Conservation (phyloP, 768 basidiomycete species). For the Xerocomus potaroensis region DNA sequence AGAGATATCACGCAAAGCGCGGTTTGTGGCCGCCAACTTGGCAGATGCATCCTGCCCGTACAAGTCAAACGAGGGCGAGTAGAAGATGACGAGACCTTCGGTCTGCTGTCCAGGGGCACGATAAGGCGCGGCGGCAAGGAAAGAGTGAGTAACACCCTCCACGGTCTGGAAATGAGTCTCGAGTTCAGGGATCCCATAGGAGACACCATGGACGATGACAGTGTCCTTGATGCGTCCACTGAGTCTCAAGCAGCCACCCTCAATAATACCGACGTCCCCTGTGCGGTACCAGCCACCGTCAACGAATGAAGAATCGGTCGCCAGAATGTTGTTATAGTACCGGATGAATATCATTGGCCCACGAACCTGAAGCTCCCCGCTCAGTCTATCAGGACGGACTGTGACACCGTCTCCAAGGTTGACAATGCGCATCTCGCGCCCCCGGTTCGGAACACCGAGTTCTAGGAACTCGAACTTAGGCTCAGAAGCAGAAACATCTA, state of each 20-base stretch:
- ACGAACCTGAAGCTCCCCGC: slow-evolving; percentile 37
- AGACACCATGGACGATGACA: slow-evolving; percentile 44
- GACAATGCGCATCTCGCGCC: slow-evolving; percentile 34
- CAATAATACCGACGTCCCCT: slow-evolving; percentile 45
- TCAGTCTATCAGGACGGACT: slow-evolving; percentile 24
- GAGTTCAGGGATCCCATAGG: slow-evolving; percentile 36
- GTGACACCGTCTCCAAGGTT: slow-evolving; percentile 21
- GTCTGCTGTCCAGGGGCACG: slow-evolving; percentile 37
- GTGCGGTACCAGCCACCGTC: slow-evolving; percentile 52
- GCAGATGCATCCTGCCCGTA: slow-evolving; percentile 14
- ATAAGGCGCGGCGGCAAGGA: slow-evolving; percentile 36
- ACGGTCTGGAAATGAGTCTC: slow-evolving; percentile 39
- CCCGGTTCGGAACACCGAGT: slow-evolving; percentile 23
- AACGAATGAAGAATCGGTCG: slow-evolving; percentile 44
- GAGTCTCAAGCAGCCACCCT: slow-evolving; percentile 31
- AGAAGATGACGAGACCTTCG: slow-evolving; percentile 42
- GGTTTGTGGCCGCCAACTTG: slow-evolving; percentile 21
- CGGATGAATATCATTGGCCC: slow-evolving; percentile 37
- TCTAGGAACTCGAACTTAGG: slow-evolving; percentile 34
- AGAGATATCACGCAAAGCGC: slow-evolving; percentile 27
- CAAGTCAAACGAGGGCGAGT: slow-evolving; percentile 27
- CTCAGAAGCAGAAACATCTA: slow-evolving; percentile 11
- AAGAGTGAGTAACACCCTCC: slow-evolving; percentile 32
- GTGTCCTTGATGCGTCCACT: slow-evolving; percentile 41
- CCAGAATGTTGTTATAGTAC: slow-evolving; percentile 43